These are phyloP conservation scores for Trichomonas gallinae DNA, from an alignment of 208 protist genomes.

Conservation along the genomic window DNA sequence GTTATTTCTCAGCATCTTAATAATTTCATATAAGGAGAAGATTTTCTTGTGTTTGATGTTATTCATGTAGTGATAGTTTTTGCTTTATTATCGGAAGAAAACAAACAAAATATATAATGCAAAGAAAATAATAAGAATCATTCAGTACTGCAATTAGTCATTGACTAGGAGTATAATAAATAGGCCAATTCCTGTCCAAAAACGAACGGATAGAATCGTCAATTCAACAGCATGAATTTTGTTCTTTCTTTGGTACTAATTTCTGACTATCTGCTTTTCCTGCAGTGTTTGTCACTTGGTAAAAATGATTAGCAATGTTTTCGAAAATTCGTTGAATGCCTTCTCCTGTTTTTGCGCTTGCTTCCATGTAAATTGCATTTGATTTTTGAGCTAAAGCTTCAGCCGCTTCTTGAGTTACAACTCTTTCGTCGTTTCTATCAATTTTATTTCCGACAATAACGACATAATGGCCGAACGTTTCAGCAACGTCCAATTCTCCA, in stretches of 20 bases:
- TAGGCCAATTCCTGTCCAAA: too few relatives aligned
- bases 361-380: neutral
- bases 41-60: too few relatives aligned
- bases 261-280: neutral
- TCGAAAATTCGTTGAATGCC: neutral
- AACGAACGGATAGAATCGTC: too few relatives aligned
- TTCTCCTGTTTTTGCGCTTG: neutral
- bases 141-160: too few relatives aligned
- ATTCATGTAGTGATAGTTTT: too few relatives aligned
- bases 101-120: too few relatives aligned
- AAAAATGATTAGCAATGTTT: neutral
- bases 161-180: too few relatives aligned
- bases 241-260: neutral
- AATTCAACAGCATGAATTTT: neutral
- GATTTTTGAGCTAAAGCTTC: neutral
- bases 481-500: neutral
- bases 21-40: too few relatives aligned
- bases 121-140: too few relatives aligned
- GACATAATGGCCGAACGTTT: neutral
- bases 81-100: too few relatives aligned
- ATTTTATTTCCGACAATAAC: constrained; percentile 19
- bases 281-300: neutral
- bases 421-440: neutral
- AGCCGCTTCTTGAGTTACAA: neutral
- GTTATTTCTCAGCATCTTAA: too few relatives aligned